Conservation (phyloP, 352 stramenopile genomes). For the Pythium guiyangense region DNA sequence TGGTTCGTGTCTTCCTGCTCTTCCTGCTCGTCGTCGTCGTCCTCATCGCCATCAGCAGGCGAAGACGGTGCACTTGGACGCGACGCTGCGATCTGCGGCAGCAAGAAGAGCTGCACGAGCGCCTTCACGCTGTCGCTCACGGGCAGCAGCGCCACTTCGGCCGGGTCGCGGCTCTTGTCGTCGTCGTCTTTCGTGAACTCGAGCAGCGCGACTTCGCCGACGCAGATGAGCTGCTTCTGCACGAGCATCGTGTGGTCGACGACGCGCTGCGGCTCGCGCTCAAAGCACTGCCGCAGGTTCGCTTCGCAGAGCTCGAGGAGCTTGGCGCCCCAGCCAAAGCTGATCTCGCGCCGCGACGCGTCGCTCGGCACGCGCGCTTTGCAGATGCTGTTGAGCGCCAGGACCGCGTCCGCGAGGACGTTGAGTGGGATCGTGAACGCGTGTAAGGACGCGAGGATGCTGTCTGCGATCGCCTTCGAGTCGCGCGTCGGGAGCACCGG, state of each 20-base stretch:
- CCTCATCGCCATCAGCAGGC: slow-evolving; percentile 13
- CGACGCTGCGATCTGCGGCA: slow-evolving; percentile 48
- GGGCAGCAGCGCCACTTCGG: slow-evolving; percentile 41
- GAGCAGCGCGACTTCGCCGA: slow-evolving; percentile 74
- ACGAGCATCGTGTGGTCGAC: slow-evolving; percentile 49
- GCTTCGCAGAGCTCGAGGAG: slow-evolving; percentile 57
- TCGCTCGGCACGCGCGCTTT: slow-evolving; percentile 56
- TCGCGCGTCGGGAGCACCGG: slow-evolving; percentile 69
- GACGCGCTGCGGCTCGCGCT: slow-evolving; percentile 43
- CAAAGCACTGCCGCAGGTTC: slow-evolving; percentile 58
- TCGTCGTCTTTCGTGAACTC: slow-evolving; percentile 78
- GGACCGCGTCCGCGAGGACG: slow-evolving; percentile 68
- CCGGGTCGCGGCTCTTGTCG: slow-evolving; percentile 37
- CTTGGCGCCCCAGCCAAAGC: slow-evolving; percentile 61
- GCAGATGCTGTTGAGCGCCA: slow-evolving; percentile 74
- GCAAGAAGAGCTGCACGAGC: slow-evolving; percentile 76
- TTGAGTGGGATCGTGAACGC: slow-evolving; percentile 77
- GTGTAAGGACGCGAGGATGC: slow-evolving; percentile 66
- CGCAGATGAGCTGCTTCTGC: slow-evolving; percentile 76
- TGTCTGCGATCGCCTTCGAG: slow-evolving; percentile 68
- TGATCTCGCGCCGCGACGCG: slow-evolving; percentile 54
- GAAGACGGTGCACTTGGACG: slow-evolving; percentile 8
- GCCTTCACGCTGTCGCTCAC: slow-evolving; percentile 44
- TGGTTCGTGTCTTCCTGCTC: slow-evolving; percentile 22
- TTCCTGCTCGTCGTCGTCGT: slow-evolving; percentile 19